These are phyloP conservation scores for Populus trichocarpa DNA, from an alignment of 441 rosid species.

Conservation along the genomic window DNA sequence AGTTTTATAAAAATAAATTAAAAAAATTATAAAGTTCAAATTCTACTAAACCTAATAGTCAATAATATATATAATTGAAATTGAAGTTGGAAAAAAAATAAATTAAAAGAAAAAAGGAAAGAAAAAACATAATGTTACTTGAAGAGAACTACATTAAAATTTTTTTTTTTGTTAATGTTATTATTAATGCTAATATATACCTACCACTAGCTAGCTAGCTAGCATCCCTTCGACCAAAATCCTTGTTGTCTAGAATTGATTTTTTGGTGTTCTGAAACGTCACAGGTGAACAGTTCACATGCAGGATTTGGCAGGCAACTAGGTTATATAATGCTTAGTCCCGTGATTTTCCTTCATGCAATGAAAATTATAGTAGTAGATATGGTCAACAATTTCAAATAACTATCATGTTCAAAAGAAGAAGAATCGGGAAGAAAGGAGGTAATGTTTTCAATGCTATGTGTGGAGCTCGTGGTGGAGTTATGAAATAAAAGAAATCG, in stretches of 20 bases:
- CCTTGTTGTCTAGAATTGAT: neutral
- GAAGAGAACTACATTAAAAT: no score
- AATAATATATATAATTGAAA: no score
- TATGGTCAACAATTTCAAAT: neutral
- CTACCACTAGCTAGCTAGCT: neutral
- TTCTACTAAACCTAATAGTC: no score
- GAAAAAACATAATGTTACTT: no score
- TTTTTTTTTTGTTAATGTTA: no score
- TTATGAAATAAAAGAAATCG: neutral
- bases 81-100: no score
- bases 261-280: neutral
- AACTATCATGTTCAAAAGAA: neutral
- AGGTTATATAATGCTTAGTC: neutral
- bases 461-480: neutral
- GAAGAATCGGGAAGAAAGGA: neutral
- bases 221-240: neutral
- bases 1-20: no score
- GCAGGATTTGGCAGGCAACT: neutral
- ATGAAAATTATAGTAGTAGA: neutral
- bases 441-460: neutral
- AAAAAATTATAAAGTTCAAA: no score
- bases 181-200: no score
- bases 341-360: neutral
- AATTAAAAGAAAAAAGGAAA: no score
- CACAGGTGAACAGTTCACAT: neutral